phyloP scores from a whole-genome alignment of 176 grass and related monocot genomes.

The Hyparrhenia diplandra region DNA sequence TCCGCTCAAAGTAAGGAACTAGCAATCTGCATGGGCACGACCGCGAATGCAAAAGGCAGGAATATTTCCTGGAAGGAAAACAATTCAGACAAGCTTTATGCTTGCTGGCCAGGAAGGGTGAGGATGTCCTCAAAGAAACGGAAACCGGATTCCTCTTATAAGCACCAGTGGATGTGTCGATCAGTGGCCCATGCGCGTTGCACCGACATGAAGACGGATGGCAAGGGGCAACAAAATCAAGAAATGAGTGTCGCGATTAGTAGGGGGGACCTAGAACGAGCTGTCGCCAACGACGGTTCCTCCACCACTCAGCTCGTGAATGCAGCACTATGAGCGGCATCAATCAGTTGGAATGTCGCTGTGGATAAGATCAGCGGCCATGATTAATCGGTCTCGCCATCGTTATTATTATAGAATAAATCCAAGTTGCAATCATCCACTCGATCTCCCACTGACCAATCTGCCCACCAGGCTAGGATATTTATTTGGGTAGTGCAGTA shows the following conservation, averaged over 20 bases:
- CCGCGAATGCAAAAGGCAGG: not conserved
- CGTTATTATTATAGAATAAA: not conserved
- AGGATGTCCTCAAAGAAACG: slow-evolving; percentile 1
- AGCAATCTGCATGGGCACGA: not conserved
- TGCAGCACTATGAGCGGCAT: not conserved
- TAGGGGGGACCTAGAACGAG: slow-evolving; percentile 10
- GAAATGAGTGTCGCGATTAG: not conserved
- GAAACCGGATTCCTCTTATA: slow-evolving; percentile 27
- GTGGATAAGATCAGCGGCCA: slow-evolving; percentile 25
- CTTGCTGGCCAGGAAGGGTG: not conserved
- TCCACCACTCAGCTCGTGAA: not conserved
- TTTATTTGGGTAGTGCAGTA: not conserved
- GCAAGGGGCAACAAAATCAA: not conserved
- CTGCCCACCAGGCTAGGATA: not conserved
- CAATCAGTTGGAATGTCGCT: slow-evolving; percentile 32
- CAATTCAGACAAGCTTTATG: not conserved
- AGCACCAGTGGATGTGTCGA: not conserved
- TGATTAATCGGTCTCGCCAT: not conserved
- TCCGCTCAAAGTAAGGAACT: not conserved
- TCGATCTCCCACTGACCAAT: not conserved
- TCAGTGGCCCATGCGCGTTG: not conserved
- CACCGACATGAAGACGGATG: slow-evolving; percentile 19
- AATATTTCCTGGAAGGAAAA: slow-evolving; percentile 1
- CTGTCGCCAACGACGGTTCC: not conserved
- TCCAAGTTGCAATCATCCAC: not conserved